These are phyloP conservation scores for Theobroma grandiflorum DNA, from an alignment of 441 rosid species.

Conservation along the genomic window DNA sequence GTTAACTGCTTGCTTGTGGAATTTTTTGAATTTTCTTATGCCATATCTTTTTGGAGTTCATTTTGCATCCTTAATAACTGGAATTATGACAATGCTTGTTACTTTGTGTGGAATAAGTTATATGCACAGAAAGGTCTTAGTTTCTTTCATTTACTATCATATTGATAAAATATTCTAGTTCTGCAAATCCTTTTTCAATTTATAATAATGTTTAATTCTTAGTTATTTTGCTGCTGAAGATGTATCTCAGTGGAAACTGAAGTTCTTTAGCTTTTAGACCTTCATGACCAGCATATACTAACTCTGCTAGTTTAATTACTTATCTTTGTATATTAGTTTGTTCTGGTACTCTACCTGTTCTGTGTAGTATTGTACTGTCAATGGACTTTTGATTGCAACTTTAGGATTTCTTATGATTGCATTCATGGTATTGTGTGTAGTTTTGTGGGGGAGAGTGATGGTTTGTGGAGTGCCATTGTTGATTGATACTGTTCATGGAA, in stretches of 20 bases:
- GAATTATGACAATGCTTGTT: neutral
- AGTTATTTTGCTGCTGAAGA: neutral
- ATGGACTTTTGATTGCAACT: neutral
- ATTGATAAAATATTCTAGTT: neutral
- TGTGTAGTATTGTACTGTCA: neutral
- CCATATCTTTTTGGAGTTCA: neutral
- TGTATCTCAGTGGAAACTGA: neutral
- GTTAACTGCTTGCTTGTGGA: neutral
- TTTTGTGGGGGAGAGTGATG: neutral
- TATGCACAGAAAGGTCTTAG: neutral
- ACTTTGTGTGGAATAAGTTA: conserved; percentile 2
- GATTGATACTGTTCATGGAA: neutral
- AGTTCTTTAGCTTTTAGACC: neutral
- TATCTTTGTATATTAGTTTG: neutral
- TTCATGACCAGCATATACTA: neutral
- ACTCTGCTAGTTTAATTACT: neutral
- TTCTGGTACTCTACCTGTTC: neutral
- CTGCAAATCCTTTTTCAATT: neutral
- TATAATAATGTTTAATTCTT: neutral
- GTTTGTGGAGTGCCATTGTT: neutral
- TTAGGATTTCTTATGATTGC: neutral
- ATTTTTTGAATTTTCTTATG: neutral
- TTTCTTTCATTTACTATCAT: conserved; percentile 6
- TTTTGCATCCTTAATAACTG: neutral
- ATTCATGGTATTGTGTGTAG: neutral